Evolutionary conservation across 495 filamentous ascomycete genomes (phyloP).

Genomic region (Thermothielavioides terrestris): DNA sequence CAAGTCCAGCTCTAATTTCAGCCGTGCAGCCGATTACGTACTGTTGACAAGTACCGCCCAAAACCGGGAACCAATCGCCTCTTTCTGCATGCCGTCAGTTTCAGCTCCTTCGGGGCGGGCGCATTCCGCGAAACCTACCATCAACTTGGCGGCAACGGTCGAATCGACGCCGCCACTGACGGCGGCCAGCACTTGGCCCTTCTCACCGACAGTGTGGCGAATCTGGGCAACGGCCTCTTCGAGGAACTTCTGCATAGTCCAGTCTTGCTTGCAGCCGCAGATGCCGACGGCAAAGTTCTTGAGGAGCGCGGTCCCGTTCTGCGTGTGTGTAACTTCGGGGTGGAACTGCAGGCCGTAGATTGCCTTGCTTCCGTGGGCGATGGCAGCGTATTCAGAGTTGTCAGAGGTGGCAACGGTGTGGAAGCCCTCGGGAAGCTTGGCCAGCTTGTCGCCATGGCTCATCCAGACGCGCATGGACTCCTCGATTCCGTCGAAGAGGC

Average conservation of each 20-base stretch:
- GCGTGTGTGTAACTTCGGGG: constrained; percentile 72
- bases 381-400: constrained; percentile 70
- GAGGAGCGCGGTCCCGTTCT: constrained; percentile 54
- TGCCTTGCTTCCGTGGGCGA: constrained; percentile 62
- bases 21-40: constrained; percentile 2
- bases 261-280: constrained; percentile 63
- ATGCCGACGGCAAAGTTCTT: constrained; percentile 76
- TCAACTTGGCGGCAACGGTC: constrained; percentile 81
- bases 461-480: constrained; percentile 64
- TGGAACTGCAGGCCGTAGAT: constrained; percentile 76
- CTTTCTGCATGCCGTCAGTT: constrained; percentile 25
- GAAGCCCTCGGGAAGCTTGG: constrained; percentile 61
- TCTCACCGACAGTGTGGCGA: constrained; percentile 63
- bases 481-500: constrained; percentile 61
- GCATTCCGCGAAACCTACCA: constrained; percentile 32
- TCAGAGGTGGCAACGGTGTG: constrained; percentile 59
- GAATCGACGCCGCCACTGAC: constrained; percentile 89
- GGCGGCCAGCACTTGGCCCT: constrained; percentile 74
- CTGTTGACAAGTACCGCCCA: constrained; percentile 82
- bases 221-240: constrained; percentile 72
- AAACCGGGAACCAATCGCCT: constrained; percentile 72
- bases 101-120: background rate
- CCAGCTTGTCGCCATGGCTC: constrained; percentile 82
- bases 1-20: background rate
- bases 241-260: constrained; percentile 77